These are phyloP conservation scores for Ophiostoma sp. DNA, from an alignment of 2,329 filamentous ascomycete genomes.

Conservation along the genomic window DNA sequence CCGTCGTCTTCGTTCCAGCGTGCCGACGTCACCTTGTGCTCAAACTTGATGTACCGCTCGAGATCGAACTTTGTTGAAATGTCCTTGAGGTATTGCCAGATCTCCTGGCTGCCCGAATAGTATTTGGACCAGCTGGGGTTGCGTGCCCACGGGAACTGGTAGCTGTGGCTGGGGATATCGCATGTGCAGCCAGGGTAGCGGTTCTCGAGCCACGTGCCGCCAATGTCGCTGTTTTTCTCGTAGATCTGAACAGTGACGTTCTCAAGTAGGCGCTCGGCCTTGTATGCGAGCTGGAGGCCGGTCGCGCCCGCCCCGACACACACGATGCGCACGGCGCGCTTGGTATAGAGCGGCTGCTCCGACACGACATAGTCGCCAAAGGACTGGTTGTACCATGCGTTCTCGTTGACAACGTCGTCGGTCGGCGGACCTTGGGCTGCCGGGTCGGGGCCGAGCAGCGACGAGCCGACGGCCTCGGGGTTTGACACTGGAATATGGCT, in stretches of 20 bases:
- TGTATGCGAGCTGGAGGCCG: slow-evolving; percentile 21
- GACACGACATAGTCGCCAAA: slow-evolving; percentile 15
- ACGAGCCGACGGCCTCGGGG: neutral
- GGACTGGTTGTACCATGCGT: slow-evolving; percentile 18
- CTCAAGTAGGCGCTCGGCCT: slow-evolving; percentile 17
- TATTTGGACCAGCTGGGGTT: slow-evolving; percentile 33
- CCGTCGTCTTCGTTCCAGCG: slow-evolving; percentile 41
- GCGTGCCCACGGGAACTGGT: slow-evolving; percentile 55
- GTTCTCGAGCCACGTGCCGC: slow-evolving; percentile 56
- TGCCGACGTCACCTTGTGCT: slow-evolving; percentile 25
- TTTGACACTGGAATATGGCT: neutral
- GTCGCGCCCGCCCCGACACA: slow-evolving; percentile 31
- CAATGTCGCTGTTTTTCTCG: slow-evolving; percentile 51
- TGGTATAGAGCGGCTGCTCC: slow-evolving; percentile 16
- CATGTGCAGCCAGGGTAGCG: slow-evolving; percentile 53
- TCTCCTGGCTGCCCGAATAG: slow-evolving; percentile 29
- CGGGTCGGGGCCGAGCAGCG: neutral
- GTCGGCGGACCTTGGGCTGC: neutral
- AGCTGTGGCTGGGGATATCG: slow-evolving; percentile 54
- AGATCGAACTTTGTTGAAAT: slow-evolving; percentile 33
- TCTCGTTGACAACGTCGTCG: slow-evolving; percentile 4
- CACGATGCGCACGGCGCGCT: slow-evolving; percentile 25
- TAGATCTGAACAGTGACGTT: slow-evolving; percentile 51
- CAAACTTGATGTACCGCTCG: slow-evolving; percentile 41
- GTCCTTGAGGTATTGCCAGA: slow-evolving; percentile 33